Evolutionary conservation across 495 filamentous ascomycete genomes (phyloP).

Genomic region (Rhypophila decipiens): DNA sequence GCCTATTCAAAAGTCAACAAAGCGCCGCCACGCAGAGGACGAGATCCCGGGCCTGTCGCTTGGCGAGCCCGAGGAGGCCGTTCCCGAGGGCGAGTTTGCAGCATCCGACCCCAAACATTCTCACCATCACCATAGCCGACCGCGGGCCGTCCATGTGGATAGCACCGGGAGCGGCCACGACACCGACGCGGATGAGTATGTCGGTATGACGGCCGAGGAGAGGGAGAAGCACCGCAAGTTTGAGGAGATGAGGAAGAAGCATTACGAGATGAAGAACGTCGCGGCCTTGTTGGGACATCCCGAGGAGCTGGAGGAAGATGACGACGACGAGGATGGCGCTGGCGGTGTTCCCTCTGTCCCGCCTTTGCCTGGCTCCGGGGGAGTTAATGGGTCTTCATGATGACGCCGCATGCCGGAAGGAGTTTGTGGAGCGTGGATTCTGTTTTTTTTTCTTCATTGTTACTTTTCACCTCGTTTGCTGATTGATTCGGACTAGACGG

Average conservation of each 20-base stretch:
- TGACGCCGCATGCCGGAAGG: not conserved
- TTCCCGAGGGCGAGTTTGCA: slow-evolving; percentile 39
- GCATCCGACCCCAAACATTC: not conserved
- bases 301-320: slow-evolving; percentile 39
- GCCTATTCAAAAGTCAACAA: slow-evolving; percentile 7
- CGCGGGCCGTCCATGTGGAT: slow-evolving; percentile 62
- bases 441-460: no score
- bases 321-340: slow-evolving; percentile 9
- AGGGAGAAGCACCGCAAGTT: slow-evolving; percentile 84
- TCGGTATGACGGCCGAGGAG: slow-evolving; percentile 67
- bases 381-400: slow-evolving; percentile 19
- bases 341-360: slow-evolving; percentile 25
- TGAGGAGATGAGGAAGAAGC: slow-evolving; percentile 83
- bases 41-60: slow-evolving; percentile 91
- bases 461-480: no score
- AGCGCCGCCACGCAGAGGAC: slow-evolving; percentile 31
- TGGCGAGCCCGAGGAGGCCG: slow-evolving; percentile 84
- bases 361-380: slow-evolving; percentile 17
- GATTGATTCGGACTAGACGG: no score
- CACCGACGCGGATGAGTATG: slow-evolving; percentile 48
- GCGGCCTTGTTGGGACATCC: slow-evolving; percentile 76
- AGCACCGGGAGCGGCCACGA: slow-evolving; percentile 50
- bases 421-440: no score
- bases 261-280: slow-evolving; percentile 98
- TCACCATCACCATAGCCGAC: slow-evolving; percentile 23